A percentile compares a stretch with the other conserved stretches of the same genome.
Conservation (phyloP, 805 yeast species). For the Diddensiella transvaalensis region DNA sequence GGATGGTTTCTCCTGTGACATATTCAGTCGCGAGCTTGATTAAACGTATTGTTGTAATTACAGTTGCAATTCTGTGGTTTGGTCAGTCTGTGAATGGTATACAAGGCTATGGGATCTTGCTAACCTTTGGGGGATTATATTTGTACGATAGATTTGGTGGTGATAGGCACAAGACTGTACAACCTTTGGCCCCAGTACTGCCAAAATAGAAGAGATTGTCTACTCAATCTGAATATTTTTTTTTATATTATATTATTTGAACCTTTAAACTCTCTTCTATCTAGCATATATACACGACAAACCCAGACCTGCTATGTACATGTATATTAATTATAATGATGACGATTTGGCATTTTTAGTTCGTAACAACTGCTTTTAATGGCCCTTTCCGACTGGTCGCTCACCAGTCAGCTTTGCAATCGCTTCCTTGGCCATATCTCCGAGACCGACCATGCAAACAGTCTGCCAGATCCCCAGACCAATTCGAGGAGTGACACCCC, state of each 20-base stretch:
- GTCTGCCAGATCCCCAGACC: conserved; percentile 99
- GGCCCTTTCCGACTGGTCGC: conserved; percentile 42
- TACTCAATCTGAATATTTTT: too few species aligned
- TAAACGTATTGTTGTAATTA: conserved; percentile 81
- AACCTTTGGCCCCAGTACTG: conserved; percentile 10
- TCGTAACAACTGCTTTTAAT: not conserved
- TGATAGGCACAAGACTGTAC: conserved; percentile 23
- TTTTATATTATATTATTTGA: too few species aligned
- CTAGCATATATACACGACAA: too few species aligned
- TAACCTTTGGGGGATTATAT: conserved; percentile 40
- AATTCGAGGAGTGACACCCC: conserved; percentile 96
- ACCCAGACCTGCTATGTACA: too few species aligned
- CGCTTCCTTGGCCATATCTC: conserved; percentile 81
- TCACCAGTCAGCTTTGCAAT: conserved; percentile 63
- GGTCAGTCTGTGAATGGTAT: conserved; percentile 41
- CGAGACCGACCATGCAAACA: conserved; percentile 96
- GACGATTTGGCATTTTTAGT: too few species aligned
- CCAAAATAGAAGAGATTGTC: conserved; percentile 16
- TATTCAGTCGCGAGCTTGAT: conserved; percentile 84
- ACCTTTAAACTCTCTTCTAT: too few species aligned
- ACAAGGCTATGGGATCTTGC: conserved; percentile 41
- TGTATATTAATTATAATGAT: too few species aligned
- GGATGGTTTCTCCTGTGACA: conserved; percentile 77
- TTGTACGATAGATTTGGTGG: conserved; percentile 42
- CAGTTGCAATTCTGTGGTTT: conserved; percentile 66